Conservation (phyloP, 805 yeast species). For the Myxozyma neotropica region DNA sequence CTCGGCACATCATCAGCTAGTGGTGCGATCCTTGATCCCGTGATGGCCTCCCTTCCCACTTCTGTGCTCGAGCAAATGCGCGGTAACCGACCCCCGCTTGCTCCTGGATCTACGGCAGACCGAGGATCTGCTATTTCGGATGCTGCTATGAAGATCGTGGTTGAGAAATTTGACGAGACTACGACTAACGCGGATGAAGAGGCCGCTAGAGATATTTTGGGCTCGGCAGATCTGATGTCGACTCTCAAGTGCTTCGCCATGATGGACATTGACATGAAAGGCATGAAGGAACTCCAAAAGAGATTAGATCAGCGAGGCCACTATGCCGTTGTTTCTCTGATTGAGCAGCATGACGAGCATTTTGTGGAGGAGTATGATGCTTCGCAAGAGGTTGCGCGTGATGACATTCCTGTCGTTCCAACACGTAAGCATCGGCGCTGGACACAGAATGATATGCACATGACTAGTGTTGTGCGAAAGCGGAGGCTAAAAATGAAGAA, state of each 20-base stretch:
- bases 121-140: constrained; percentile 11
- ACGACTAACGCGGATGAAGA: neutral
- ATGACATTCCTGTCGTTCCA: neutral
- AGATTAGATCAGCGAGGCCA: constrained; percentile 18
- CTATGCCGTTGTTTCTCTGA: constrained; percentile 4
- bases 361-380: constrained; percentile 7
- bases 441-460: constrained; percentile 14
- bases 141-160: constrained; percentile 23
- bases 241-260: constrained; percentile 19
- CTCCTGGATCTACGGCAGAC: constrained; percentile 19
- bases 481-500: constrained; percentile 96
- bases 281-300: constrained; percentile 18
- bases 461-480: constrained; percentile 48
- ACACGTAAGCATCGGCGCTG: constrained; percentile 4
- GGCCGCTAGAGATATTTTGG: constrained; percentile 11
- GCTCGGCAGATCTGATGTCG: constrained; percentile 12
- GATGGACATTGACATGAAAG: constrained; percentile 18
- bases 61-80: constrained; percentile 21
- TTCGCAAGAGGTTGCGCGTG: constrained; percentile 4
- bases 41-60: constrained; percentile 18
- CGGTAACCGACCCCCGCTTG: constrained; percentile 22
- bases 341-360: constrained; percentile 1
- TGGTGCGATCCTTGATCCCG: constrained; percentile 23
- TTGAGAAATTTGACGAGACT: constrained; percentile 14
- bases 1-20: constrained; percentile 22